Percentiles rank a stretch among this genome's conserved stretches.
phyloP scores from a whole-genome alignment of 208 protist genomes.

The Crithidia expoeki region DNA sequence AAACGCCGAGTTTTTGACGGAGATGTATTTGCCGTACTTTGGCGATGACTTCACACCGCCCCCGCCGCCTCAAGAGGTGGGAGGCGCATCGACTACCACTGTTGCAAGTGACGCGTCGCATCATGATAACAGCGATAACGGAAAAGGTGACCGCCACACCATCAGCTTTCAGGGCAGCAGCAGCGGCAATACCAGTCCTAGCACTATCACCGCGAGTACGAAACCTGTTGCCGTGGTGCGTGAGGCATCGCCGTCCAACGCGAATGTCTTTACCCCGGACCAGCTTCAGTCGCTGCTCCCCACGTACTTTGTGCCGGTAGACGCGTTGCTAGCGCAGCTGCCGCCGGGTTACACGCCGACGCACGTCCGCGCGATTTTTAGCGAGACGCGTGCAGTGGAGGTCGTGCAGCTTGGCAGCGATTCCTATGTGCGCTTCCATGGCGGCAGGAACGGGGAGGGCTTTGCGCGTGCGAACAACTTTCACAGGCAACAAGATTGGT shows the following conservation, averaged over 20 bases:
- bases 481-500: not conserved
- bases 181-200: no score
- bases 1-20: not conserved
- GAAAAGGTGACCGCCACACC: no score
- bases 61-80: constrained; percentile 5
- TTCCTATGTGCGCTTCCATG: constrained; percentile 48
- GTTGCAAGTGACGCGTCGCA: no score
- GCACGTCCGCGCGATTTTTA: constrained; percentile 50
- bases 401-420: constrained; percentile 9
- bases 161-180: no score
- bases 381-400: constrained; percentile 31
- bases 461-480: not conserved
- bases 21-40: constrained; percentile 14
- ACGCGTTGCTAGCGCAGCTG: constrained; percentile 40
- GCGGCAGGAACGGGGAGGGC: constrained; percentile 31
- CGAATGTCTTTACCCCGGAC: constrained; percentile 45
- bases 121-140: no score
- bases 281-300: constrained; percentile 55
- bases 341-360: constrained; percentile 54
- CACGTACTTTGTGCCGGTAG: constrained; percentile 63
- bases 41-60: constrained; percentile 41
- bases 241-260: not conserved
- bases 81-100: not conserved
- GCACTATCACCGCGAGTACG: not conserved
- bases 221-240: no score